phyloP scores from a whole-genome alignment of 2,329 filamentous ascomycete genomes.

The Arthrobotrys iridis region DNA sequence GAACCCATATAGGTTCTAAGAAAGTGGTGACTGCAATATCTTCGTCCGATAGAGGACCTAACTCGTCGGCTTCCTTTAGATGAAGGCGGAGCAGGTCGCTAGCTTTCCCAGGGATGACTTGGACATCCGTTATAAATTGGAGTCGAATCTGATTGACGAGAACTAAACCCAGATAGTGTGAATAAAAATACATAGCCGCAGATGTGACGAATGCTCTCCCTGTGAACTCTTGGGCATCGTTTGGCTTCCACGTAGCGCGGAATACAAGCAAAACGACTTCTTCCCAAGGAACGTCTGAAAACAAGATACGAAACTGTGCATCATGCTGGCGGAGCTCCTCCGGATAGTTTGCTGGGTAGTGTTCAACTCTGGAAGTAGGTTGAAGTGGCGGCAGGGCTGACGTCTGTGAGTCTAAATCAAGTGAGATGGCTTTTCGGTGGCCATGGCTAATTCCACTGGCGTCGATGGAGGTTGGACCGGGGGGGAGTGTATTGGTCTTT shows the following conservation, averaged over 20 bases:
- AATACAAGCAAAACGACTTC: slow-evolving; percentile 79
- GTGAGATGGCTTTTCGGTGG: slow-evolving; percentile 69
- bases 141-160: slow-evolving; percentile 81
- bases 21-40: slow-evolving; percentile 90
- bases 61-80: slow-evolving; percentile 55
- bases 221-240: slow-evolving; percentile 79
- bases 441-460: slow-evolving; percentile 41
- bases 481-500: slow-evolving; percentile 55
- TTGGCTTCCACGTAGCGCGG: slow-evolving; percentile 85
- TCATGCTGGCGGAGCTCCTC: slow-evolving; percentile 84
- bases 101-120: slow-evolving; percentile 85
- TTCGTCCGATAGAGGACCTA: slow-evolving; percentile 71
- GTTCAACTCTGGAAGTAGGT: not conserved
- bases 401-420: slow-evolving; percentile 64
- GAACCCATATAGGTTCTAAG: slow-evolving; percentile 82
- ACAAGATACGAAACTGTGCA: slow-evolving; percentile 90
- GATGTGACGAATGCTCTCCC: slow-evolving; percentile 88
- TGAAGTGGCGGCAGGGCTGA: not conserved
- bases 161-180: slow-evolving; percentile 89
- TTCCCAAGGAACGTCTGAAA: slow-evolving; percentile 75
- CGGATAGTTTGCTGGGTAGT: slow-evolving; percentile 80
- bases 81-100: slow-evolving; percentile 94
- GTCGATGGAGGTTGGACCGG: slow-evolving; percentile 58
- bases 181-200: slow-evolving; percentile 93
- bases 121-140: slow-evolving; percentile 84